Base-by-base conservation (phyloP, 2,329 filamentous ascomycete genomes). In the Hymenotorrendiella dingleyae region DNA sequence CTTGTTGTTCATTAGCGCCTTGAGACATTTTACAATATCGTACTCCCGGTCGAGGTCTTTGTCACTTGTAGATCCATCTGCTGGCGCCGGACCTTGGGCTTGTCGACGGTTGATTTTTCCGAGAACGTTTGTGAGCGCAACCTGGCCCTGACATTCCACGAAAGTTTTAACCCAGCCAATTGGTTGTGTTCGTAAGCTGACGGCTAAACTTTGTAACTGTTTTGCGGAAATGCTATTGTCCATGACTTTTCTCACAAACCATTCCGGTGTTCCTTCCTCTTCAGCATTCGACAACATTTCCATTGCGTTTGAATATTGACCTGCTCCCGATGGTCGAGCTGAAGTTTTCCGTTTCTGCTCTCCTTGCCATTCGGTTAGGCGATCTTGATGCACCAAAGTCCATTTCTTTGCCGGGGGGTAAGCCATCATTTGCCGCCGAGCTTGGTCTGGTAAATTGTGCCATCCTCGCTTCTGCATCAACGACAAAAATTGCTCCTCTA, bases 1-100 rank as follows among this genome's bases (percentile, higher is more conserved):
- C 64, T 95, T 96, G 76, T 96, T 98, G 78, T 98, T 98, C 85
- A 97, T 94, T 45, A 97, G 68, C 23, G 90, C 89, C 70, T 97
- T 97, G 45, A 98, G 68, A 68, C 93, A 97, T 68, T 98, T 98
- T 62, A 95, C 80, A 50, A 98, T 95, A 61, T 97, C 93, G 62
- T 97, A 97, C 67, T 87, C 83, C 43, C 80, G 73, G 55, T 87
- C 83, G 38, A 84, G 65, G 59, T 86, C 82, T 55, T 78, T 80
- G 46, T 86, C 82, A 29, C 70, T 76, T n/a, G 64, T 67, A 19
- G 68, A 66, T 21, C 71, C 69, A 35, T 73, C 65, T 29, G 66
- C 67, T 43, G 67, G 66, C 4, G 76, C 72, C 22, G 78, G 74
- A 52, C 81, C 61, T 73, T 64, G 85, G 80, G 66, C 86, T 80